Base-by-base conservation (phyloP, 2,329 filamentous ascomycete species). In the Emmonsiellopsis sp. region DNA sequence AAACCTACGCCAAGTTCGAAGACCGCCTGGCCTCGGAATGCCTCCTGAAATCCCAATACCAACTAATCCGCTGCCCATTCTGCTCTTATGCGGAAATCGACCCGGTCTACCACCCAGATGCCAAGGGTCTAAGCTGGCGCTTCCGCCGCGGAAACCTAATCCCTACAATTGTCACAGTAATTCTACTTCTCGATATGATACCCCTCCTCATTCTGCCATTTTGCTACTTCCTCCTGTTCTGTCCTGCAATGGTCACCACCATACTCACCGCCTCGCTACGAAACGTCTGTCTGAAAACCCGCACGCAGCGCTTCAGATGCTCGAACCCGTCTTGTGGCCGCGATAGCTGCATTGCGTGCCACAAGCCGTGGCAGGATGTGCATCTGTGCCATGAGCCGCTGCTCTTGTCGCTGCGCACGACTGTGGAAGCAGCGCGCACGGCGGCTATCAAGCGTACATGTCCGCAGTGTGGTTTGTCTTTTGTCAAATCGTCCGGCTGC, bases 361-460 rank as follows among this genome's bases (percentile, higher is more conserved):
- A 78, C 57, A 92, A 92, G 60, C 78, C 81, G 11, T 97, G 92
- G 92, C 78, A 80, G 35, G 90, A 97, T 66, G 84, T 92, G 2
- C 93, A 98, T 70, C 81, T 87, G 54, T 97, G 93, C 72, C 87
- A 94, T 74, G 89, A 94, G 65, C 89, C 86, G 0, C 84, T 86
- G 42, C 82, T 86, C 50, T 81, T 89, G 11, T 87, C 90, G 5
- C 80, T 97, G 31, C 87, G 92, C 51, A 90, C 89, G 1, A 87
- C 92, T 59, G 85, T 97, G 59, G 93, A 97, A 72, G 86, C 90
- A 61, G 92, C 91, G 53, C 93, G 94, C 76, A 95, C 91, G 57
- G 84, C 91, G 66, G 92, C 92, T 26, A 84, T 97, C 67, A 98
- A 97, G 73, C 87, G 93, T 50, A 92, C 93, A 8, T 98, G 93